Base-by-base conservation (phyloP, 73 alveolate genomes). In the Tetrahymena borealis region DNA sequence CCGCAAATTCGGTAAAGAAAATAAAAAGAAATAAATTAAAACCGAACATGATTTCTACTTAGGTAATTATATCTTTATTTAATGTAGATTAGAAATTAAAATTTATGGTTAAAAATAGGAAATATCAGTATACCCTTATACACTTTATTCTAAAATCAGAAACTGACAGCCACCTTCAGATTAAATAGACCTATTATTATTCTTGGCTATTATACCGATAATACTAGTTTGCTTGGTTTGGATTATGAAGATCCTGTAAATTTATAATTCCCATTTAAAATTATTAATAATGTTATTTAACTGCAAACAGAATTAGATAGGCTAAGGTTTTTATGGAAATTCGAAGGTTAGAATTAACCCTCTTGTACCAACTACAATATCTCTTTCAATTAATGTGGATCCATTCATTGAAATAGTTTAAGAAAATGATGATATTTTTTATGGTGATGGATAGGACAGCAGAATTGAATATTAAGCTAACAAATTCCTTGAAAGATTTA, bases 181-280 rank as follows among this genome's bases (percentile, higher is more conserved):
- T 96, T 99, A 0, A 97, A 98, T 93, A 97, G 99, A 37, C 99
- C 99, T 18, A 95, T 98, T 91, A 93, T 98, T 8, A 96, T 99
- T 8, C 93, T 96, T 18, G 95, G 95, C 33, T 97, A 97, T 90
- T 93, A 92, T 38, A 28, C 95, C 18, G 90, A 79, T 39, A 95
- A 92, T 90, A 97, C 93, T 43, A 95, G 95, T 90, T 78, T 91
- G 60, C 85, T 91, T 18, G 78, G 90, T n/a, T 60, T 36, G 35
- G 91, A 92, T 42, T 79, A 91, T 36, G 39, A 79, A 38, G 90
- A 60, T 36, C 91, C 91, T 60, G 77, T 38, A 20, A 20, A 38
- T 32, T 38, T 32, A 78, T 78, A 93, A 79, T 94, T 91, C 40
- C 95, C 91, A 90, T 79, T 91, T 15, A 15, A 92, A 15, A 91